Percentiles rank a stretch among this genome's conserved stretches.
Conservation (phyloP, 345 rosid genomes). For the Corchorus capsularis region DNA sequence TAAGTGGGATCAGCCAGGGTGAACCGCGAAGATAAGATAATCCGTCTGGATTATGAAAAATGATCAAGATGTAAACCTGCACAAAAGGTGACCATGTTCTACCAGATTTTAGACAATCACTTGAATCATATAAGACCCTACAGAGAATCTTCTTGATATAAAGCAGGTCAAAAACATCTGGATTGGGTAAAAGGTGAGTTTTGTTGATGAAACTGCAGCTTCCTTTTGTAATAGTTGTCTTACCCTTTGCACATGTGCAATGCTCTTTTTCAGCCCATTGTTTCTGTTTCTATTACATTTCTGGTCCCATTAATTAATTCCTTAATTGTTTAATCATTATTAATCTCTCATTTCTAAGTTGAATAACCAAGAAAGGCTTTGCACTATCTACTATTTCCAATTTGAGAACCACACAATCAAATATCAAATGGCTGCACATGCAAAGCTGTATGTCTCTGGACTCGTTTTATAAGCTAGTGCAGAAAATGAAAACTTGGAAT, state of each 20-base stretch:
- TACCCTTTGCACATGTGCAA: too few species aligned
- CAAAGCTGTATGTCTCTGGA: too few species aligned
- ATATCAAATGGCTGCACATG: too few species aligned
- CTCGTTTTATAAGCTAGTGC: too few species aligned
- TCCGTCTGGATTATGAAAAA: not conserved
- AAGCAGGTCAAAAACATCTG: not conserved
- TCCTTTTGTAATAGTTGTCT: not conserved
- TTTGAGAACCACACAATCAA: too few species aligned
- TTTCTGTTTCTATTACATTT: not conserved
- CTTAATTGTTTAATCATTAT: not conserved
- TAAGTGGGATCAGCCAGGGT: not conserved
- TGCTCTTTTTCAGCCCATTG: not conserved
- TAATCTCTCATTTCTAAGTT: too few species aligned
- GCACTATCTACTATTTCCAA: too few species aligned
- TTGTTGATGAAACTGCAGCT: not conserved
- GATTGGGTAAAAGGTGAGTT: not conserved
- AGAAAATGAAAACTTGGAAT: too few species aligned
- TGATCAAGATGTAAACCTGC: not conserved
- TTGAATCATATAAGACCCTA: not conserved
- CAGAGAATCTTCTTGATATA: not conserved
- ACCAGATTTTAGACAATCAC: not conserved
- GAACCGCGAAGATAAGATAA: not conserved
- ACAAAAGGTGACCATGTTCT: too few species aligned
- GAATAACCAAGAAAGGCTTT: too few species aligned
- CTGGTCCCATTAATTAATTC: not conserved